Percentiles rank a stretch among this genome's conserved stretches.
Conservation (phyloP, 495 filamentous ascomycete species). For the Penicillium egyptiacum region DNA sequence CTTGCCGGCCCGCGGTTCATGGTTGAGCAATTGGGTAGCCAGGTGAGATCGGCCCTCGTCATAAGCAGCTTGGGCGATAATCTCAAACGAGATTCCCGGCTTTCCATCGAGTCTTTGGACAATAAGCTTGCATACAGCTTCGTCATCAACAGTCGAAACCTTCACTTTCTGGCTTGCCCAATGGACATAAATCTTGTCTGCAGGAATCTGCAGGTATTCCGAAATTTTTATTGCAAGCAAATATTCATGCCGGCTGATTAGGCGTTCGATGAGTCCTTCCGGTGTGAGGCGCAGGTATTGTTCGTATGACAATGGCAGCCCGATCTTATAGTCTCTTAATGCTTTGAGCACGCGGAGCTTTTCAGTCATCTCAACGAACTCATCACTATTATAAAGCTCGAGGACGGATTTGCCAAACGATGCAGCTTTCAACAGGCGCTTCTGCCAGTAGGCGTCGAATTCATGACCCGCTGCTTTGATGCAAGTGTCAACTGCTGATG, state of each 20-base stretch:
- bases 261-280: constrained; percentile 77
- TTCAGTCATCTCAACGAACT: constrained; percentile 98
- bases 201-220: constrained; percentile 80
- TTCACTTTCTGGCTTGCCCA: constrained; percentile 96
- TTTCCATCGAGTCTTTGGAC: constrained; percentile 84
- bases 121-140: constrained; percentile 80
- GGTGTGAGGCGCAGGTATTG: constrained; percentile 86
- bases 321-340: constrained; percentile 85
- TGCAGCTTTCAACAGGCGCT: constrained; percentile 88
- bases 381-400: constrained; percentile 94
- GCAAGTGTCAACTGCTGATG: constrained; percentile 89
- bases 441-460: constrained; percentile 88
- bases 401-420: constrained; percentile 97
- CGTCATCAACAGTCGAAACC: constrained; percentile 79
- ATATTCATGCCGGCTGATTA: constrained; percentile 88
- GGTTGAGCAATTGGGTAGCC: constrained; percentile 86
- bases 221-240: constrained; percentile 87
- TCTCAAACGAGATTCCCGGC: constrained; percentile 89
- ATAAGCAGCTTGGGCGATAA: constrained; percentile 91
- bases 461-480: constrained; percentile 90
- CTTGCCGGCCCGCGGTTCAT: constrained; percentile 88
- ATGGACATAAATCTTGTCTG: constrained; percentile 88
- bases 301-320: constrained; percentile 87
- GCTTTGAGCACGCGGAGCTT: constrained; percentile 90
- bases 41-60: constrained; percentile 86